phyloP scores from a whole-genome alignment of 1,139 yeast genomes.

The Yamadazyma blattariae region DNA sequence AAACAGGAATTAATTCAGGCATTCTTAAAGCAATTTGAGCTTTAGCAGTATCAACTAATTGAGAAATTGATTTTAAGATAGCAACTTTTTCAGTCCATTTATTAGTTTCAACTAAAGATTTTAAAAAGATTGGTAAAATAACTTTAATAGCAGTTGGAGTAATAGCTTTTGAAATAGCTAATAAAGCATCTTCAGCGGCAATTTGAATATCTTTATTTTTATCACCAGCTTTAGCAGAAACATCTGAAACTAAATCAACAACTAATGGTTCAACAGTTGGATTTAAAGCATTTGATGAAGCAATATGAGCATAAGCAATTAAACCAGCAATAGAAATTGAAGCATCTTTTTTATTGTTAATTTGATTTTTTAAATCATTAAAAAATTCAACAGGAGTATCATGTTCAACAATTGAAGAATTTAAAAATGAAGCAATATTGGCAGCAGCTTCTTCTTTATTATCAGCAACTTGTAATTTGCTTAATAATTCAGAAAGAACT shows the following conservation, averaged over 20 bases:
- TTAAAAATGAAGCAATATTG: constrained; percentile 89
- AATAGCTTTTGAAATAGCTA: constrained; percentile 74
- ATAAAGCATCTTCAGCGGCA: constrained; percentile 69
- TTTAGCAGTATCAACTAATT: constrained; percentile 92
- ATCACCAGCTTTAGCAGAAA: constrained; percentile 85
- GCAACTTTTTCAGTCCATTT: constrained; percentile 99
- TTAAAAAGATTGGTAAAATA: constrained; percentile 76
- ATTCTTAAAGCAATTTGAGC: constrained; percentile 95
- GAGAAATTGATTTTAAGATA: constrained; percentile 77
- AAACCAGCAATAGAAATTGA: constrained; percentile 63
- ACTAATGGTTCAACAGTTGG: constrained; percentile 96
- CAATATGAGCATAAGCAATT: constrained; percentile 81
- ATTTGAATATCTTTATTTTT: constrained; percentile 74
- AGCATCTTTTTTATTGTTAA: constrained; percentile 56
- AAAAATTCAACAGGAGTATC: constrained; percentile 94
- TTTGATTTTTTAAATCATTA: constrained; percentile 68
- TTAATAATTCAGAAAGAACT: constrained; percentile 91
- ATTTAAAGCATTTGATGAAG: constrained; percentile 72
- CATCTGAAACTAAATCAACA: constrained; percentile 67
- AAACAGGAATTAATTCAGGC: constrained; percentile 98
- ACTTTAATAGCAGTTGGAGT: constrained; percentile 95
- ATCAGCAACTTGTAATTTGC: constrained; percentile 91
- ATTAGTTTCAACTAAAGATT: constrained; percentile 68
- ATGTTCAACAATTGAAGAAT: constrained; percentile 97
- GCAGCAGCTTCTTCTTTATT: constrained; percentile 84